Conservation (phyloP, 2,329 filamentous ascomycete species). For the Gaeumannomyces tritici region DNA sequence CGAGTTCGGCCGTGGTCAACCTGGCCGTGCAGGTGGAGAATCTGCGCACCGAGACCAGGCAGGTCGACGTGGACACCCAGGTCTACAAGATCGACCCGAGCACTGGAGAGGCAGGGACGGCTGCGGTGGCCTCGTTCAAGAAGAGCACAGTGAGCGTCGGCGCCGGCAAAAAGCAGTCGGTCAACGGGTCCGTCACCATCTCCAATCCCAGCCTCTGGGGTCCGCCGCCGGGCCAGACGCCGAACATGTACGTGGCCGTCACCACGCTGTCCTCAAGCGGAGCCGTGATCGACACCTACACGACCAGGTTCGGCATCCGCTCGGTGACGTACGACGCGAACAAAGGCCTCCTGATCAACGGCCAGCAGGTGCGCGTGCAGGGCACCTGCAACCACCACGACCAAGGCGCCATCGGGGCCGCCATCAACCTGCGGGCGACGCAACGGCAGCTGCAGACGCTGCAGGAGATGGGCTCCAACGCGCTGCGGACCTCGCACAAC, state of each 20-base stretch:
- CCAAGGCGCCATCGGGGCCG: slow-evolving; percentile 36
- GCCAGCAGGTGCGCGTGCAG: slow-evolving; percentile 29
- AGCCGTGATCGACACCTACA: slow-evolving; percentile 24
- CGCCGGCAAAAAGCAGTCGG: slow-evolving; percentile 19
- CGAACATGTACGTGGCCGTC: slow-evolving; percentile 36
- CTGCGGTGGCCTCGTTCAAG: slow-evolving; percentile 24
- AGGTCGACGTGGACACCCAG: slow-evolving; percentile 28
- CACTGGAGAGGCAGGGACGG: slow-evolving; percentile 21
- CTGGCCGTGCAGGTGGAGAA: slow-evolving; percentile 37
- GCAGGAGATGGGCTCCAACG: slow-evolving; percentile 38
- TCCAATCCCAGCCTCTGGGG: slow-evolving; percentile 36
- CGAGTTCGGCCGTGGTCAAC: slow-evolving; percentile 31
- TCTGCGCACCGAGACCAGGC: slow-evolving; percentile 16
- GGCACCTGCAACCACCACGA: slow-evolving; percentile 43
- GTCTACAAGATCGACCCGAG: slow-evolving; percentile 16
- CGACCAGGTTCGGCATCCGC: slow-evolving; percentile 41
- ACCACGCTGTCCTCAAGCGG: slow-evolving; percentile 22
- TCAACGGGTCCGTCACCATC: slow-evolving; percentile 24
- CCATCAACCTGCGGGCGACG: slow-evolving; percentile 38
- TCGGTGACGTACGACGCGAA: slow-evolving; percentile 24
- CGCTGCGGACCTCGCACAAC: slow-evolving; percentile 42
- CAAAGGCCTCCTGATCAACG: slow-evolving; percentile 36
- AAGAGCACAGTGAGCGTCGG: slow-evolving; percentile 17
- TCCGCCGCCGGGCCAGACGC: slow-evolving; percentile 31
- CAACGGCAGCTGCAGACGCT: slow-evolving; percentile 39